These are phyloP conservation scores for Debaryomyces fabryi DNA, from an alignment of 1,139 yeast genomes.

Conservation along the genomic window DNA sequence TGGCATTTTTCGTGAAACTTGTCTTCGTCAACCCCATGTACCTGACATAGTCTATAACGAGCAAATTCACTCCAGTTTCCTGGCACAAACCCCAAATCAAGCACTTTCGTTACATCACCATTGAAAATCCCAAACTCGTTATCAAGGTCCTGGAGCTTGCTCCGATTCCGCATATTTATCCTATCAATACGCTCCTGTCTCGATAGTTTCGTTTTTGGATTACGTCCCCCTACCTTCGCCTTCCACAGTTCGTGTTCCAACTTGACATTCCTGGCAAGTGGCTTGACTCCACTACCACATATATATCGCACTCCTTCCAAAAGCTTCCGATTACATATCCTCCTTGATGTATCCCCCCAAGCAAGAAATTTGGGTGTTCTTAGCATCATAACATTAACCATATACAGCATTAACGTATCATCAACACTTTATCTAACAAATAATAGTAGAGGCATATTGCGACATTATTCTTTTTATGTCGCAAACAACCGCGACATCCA, in stretches of 20 bases:
- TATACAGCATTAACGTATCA: too few relatives aligned
- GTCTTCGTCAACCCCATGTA: slow-evolving; percentile 42
- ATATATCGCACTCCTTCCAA: not conserved
- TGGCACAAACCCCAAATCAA: slow-evolving; percentile 80
- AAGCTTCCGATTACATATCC: not conserved
- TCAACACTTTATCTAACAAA: not conserved
- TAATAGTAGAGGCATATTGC: not conserved
- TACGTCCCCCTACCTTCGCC: not conserved
- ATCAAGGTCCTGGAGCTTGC: slow-evolving; percentile 33
- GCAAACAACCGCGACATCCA: not conserved
- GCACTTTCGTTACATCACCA: slow-evolving; percentile 27
- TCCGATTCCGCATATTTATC: slow-evolving; percentile 26
- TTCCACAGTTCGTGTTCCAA: slow-evolving; percentile 5
- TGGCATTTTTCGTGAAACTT: slow-evolving; percentile 60
- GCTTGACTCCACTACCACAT: not conserved
- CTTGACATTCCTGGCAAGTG: slow-evolving; percentile 3
- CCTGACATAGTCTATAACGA: slow-evolving; percentile 27
- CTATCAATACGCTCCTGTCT: slow-evolving; percentile 30
- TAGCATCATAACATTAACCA: not conserved
- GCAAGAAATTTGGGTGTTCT: not conserved
- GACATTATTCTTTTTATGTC: not conserved
- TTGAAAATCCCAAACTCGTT: slow-evolving; percentile 31
- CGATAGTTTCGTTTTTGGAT: slow-evolving; percentile 12
- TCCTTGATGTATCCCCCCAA: not conserved
- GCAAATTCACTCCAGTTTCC: slow-evolving; percentile 96